phyloP scores from a whole-genome alignment of 768 basidiomycete species.

The Tulasnella sp. region DNA sequence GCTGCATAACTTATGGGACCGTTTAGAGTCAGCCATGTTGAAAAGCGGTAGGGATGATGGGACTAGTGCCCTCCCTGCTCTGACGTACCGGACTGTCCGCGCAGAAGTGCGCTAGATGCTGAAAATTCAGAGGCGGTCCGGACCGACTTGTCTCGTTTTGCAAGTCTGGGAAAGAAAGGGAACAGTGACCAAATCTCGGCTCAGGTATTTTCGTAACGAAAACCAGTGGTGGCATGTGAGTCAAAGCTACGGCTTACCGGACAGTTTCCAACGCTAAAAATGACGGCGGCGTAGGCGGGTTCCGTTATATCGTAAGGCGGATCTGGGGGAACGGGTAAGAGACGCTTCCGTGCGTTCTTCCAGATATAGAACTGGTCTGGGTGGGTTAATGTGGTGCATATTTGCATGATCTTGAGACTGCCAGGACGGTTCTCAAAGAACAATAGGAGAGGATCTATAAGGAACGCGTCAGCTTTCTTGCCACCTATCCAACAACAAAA shows the following conservation, averaged over 20 bases:
- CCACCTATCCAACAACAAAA: background rate
- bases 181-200: no score
- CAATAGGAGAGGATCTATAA: conserved; percentile 15
- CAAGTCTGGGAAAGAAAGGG: background rate
- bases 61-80: background rate
- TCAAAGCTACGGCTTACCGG: background rate
- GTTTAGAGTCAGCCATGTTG: background rate
- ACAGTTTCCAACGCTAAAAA: conserved; percentile 20
- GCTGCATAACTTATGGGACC: background rate
- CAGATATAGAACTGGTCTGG: conserved; percentile 21
- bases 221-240: background rate
- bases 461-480: background rate
- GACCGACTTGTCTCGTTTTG: background rate
- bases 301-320: conserved; percentile 23
- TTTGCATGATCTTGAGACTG: conserved; percentile 13
- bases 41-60: no score
- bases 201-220: background rate
- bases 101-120: background rate
- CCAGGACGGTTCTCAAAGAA: conserved; percentile 6
- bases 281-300: conserved; percentile 21
- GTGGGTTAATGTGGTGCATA: conserved; percentile 20
- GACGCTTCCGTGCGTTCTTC: conserved; percentile 3
- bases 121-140: background rate
- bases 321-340: conserved; percentile 6
- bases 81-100: background rate